Base-by-base conservation (phyloP, 352 stramenopile genomes). In the Phytophthora europaea region DNA sequence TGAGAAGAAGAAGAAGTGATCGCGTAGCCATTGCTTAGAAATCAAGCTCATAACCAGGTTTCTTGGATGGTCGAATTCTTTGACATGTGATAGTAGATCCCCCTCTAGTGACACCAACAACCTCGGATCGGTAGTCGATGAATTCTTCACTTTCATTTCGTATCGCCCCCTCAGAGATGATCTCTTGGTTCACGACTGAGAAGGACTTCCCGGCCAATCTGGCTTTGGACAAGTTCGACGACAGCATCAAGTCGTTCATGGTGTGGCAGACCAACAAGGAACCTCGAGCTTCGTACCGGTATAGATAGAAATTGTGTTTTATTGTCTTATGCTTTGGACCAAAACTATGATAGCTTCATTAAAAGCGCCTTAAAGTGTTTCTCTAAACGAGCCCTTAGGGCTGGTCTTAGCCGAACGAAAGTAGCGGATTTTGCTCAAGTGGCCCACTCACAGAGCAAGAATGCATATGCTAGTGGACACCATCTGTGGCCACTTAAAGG, bases 181-280 rank as follows among this genome's bases (percentile, higher is more conserved):
- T 48, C 16, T 8, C 16, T n/a, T 64, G 57, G 57, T 43, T 60
- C 47, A 52, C 48, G 22, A 67, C 48, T 2, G 48, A 53, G 36
- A 60, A 60, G 34, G 61, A 67, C 26, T 67, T 67, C 33, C 47
- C 48, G 7, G 51, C 47, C 4, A 53, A 67, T 26, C 33, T 67
- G 15, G 38, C 33, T 6, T 23, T 34, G 3, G 48, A 67, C 48
- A 20, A 33, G 1, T 28, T 67, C 15, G 38, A 67, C 8, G 16
- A 50, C 48, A 67, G 7, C 22, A 28, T 67, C 4, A 38, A 59
- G 33, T 67, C 60, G 8, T 59, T 67, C 60, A 67, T 67, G 60
- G 0, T 45, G 15, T 67, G 60, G 60, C 60, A 67, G 26, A 23
- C 34, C 4, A 67, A 40, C 38, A 15, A 47, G 6, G 38, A 16